These are phyloP conservation scores for Lentinula guzmanii DNA, from an alignment of 768 basidiomycete genomes.

Conservation along the genomic window DNA sequence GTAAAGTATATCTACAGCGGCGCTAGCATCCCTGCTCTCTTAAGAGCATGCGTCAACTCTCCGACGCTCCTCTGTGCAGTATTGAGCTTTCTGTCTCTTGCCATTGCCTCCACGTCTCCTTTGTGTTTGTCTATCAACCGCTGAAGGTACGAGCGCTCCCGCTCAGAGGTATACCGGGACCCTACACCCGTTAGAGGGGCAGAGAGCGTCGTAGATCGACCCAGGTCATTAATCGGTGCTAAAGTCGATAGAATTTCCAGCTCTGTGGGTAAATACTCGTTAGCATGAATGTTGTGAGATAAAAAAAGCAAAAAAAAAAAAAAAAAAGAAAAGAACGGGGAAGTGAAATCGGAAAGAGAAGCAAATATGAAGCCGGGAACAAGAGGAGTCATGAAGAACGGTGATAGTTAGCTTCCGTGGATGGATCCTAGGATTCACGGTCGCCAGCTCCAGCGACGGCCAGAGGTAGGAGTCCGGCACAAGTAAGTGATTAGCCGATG, in stretches of 20 bases:
- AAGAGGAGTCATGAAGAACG: neutral
- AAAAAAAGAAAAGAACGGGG: neutral
- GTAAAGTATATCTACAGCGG: neutral
- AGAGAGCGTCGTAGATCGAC: conserved; percentile 29
- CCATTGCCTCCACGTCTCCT: conserved; percentile 69
- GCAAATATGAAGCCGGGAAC: neutral
- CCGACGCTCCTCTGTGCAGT: conserved; percentile 80
- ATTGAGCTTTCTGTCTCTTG: conserved; percentile 73
- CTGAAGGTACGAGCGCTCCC: conserved; percentile 63
- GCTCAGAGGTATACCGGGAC: conserved; percentile 57
- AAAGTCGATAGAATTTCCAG: conserved; percentile 57
- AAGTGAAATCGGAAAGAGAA: conserved; percentile 5
- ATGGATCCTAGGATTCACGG: neutral
- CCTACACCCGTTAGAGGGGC: conserved; percentile 34
- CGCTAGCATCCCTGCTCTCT: conserved; percentile 39
- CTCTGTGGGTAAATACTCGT: conserved; percentile 20
- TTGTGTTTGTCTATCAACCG: conserved; percentile 67
- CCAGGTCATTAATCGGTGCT: conserved; percentile 14
- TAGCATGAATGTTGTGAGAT: neutral
- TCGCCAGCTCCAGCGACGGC: neutral
- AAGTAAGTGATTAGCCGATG: neutral
- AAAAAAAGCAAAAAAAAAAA: neutral
- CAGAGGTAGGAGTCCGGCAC: neutral
- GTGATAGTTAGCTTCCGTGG: neutral
- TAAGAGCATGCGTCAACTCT: conserved; percentile 60